Evolutionary conservation across 1,284 basidiomycete species (phyloP).

Genomic region (Tilletia caries): DNA sequence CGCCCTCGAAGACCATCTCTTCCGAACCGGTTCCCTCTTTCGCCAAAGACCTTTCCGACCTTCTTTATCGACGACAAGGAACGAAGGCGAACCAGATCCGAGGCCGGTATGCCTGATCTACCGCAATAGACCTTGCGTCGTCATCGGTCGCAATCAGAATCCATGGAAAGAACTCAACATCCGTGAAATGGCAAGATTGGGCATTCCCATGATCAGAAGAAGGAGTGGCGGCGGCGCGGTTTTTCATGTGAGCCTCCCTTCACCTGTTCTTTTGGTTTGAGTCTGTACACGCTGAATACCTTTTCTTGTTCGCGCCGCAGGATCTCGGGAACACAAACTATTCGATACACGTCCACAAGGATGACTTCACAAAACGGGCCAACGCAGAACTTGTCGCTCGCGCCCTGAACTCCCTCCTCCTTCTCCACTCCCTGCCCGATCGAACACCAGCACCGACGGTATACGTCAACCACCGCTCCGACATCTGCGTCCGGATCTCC

Average conservation of each 20-base stretch:
- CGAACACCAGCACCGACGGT: slow-evolving; percentile 15
- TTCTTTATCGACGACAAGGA: not conserved
- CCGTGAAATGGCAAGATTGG: slow-evolving; percentile 58
- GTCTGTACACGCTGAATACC: too few species aligned
- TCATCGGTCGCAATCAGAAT: slow-evolving; percentile 95
- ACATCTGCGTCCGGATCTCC: slow-evolving; percentile 56
- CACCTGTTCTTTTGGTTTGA: slow-evolving; percentile 24
- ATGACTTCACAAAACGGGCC: slow-evolving; percentile 72
- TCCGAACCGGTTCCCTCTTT: slow-evolving; percentile 23
- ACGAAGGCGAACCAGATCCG: not conserved
- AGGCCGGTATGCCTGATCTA: slow-evolving; percentile 73
- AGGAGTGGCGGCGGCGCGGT: slow-evolving; percentile 96
- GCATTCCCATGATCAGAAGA: slow-evolving; percentile 76
- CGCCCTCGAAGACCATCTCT: slow-evolving; percentile 70
- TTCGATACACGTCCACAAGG: slow-evolving; percentile 82
- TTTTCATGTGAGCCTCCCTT: slow-evolving; percentile 89
- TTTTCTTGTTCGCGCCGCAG: slow-evolving; percentile 56
- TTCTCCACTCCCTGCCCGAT: not conserved
- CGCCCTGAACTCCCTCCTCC: slow-evolving; percentile 63
- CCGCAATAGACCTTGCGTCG: slow-evolving; percentile 81
- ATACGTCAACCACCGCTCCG: slow-evolving; percentile 81
- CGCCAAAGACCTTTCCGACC: slow-evolving; percentile 6
- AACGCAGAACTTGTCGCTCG: slow-evolving; percentile 76
- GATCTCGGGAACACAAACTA: slow-evolving; percentile 97
- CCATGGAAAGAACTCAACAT: slow-evolving; percentile 96